These are phyloP conservation scores for Tripterygium wilfordii DNA, from an alignment of 177 flowering plant genomes.

Conservation along the genomic window DNA sequence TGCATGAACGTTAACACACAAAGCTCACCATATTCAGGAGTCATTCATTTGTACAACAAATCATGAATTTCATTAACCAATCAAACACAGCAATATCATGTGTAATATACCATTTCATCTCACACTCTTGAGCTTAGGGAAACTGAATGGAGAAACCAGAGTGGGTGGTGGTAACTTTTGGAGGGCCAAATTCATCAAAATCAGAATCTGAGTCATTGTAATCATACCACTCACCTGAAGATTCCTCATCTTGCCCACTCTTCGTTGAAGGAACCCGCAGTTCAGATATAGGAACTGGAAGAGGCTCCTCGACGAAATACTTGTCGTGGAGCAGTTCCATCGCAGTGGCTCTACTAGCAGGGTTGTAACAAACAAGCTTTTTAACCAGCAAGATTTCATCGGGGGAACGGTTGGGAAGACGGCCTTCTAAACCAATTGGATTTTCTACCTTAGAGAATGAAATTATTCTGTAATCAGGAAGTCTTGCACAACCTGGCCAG, in stretches of 20 bases:
- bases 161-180: slow-evolving; percentile 31
- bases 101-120: too few relatives aligned
- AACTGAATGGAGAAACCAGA: slow-evolving; percentile 69
- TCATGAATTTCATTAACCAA: too few relatives aligned
- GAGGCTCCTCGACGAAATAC: slow-evolving; percentile 68
- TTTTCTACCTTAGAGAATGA: slow-evolving; percentile 56
- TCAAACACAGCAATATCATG: too few relatives aligned
- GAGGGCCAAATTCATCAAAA: slow-evolving; percentile 52
- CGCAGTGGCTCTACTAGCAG: slow-evolving; percentile 67
- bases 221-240: slow-evolving; percentile 41
- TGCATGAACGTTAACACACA: too few relatives aligned
- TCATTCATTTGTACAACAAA: too few relatives aligned
- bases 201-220: slow-evolving; percentile 67
- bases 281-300: slow-evolving; percentile 63
- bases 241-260: slow-evolving; percentile 47
- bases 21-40: too few relatives aligned
- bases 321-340: slow-evolving; percentile 71
- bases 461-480: slow-evolving; percentile 71
- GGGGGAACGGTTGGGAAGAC: slow-evolving; percentile 46
- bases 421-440: slow-evolving; percentile 56
- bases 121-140: slow-evolving; percentile 37
- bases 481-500: slow-evolving; percentile 67
- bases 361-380: slow-evolving; percentile 66
- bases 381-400: slow-evolving; percentile 54
- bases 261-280: slow-evolving; percentile 56